A percentile compares a stretch with the other conserved stretches of the same genome.
These are phyloP conservation scores for Teratosphaeria nubilosa DNA, from an alignment of 2,329 filamentous ascomycete species.

Conservation along the genomic window DNA sequence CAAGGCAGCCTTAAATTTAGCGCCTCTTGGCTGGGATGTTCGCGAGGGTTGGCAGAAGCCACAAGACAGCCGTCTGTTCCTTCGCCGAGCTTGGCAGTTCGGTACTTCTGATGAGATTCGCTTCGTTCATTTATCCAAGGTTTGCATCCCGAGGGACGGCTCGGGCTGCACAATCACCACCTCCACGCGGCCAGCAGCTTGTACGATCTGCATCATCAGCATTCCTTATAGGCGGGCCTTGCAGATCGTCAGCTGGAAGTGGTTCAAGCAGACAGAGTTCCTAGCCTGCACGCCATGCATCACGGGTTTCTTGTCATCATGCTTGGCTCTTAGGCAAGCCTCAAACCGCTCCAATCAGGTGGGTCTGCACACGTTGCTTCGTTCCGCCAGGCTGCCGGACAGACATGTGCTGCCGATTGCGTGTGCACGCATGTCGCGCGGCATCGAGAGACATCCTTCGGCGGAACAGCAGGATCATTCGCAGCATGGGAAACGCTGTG, in stretches of 20 bases:
- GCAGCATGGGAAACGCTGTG: not conserved
- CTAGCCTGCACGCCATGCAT: not conserved
- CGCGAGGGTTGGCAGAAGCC: not conserved
- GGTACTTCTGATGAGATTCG: not conserved
- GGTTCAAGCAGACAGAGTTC: not conserved
- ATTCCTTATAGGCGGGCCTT: not conserved
- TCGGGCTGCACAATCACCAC: not conserved
- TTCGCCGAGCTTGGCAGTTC: not conserved
- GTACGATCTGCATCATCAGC: not conserved
- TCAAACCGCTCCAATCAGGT: not conserved
- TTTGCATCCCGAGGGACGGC: not conserved
- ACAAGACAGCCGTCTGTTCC: not conserved
- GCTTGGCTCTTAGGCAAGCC: not conserved
- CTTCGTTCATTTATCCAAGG: not conserved
- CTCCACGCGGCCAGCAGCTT: not conserved
- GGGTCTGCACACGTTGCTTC: not conserved
- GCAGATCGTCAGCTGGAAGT: not conserved
- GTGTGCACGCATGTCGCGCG: not conserved
- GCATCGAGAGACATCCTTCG: not conserved
- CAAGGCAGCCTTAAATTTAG: not conserved
- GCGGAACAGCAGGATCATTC: not conserved
- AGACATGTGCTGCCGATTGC: not conserved
- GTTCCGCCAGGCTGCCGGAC: not conserved
- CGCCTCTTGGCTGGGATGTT: not conserved
- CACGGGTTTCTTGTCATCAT: not conserved